Percentiles rank a stretch among this genome's conserved stretches.
phyloP scores from a whole-genome alignment of 2,329 filamentous ascomycete genomes.

The Diaporthe humulicola region DNA sequence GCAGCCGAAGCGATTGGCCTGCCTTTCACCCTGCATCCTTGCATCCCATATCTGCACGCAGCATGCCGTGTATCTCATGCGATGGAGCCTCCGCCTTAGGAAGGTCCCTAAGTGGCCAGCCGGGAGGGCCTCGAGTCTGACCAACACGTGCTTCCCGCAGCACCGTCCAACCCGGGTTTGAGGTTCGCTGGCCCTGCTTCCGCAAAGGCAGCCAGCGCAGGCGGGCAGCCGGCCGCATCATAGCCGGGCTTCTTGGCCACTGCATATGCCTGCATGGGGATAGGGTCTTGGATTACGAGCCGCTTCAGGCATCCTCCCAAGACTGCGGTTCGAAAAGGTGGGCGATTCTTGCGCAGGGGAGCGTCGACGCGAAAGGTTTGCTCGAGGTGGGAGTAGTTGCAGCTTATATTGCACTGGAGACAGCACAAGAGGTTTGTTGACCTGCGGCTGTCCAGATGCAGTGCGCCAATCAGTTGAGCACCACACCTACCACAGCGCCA shows the following conservation, averaged over 20 bases:
- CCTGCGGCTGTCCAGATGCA: neutral
- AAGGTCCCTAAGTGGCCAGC: constrained; percentile 1
- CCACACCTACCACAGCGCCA: neutral
- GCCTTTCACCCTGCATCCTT: constrained; percentile 6
- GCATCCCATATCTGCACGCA: constrained; percentile 18
- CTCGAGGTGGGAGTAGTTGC: neutral
- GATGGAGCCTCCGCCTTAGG: constrained; percentile 17
- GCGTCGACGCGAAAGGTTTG: neutral
- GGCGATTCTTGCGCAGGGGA: neutral
- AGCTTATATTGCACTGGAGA: neutral
- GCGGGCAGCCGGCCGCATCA: neutral
- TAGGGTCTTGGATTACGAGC: neutral
- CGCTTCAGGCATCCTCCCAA: neutral
- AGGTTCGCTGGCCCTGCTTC: constrained; percentile 12
- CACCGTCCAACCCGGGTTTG: neutral
- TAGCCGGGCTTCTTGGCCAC: neutral
- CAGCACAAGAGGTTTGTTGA: too few relatives aligned
- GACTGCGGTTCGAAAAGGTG: neutral
- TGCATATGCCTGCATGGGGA: neutral
- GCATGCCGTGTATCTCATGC: constrained; percentile 12
- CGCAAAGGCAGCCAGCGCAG: neutral
- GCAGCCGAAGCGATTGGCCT: neutral
- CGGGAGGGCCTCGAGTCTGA: constrained; percentile 13
- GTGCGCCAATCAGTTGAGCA: neutral
- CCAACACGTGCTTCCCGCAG: constrained; percentile 2